Conservation (phyloP, 2,329 filamentous ascomycete species). For the Volutella citrinella region DNA sequence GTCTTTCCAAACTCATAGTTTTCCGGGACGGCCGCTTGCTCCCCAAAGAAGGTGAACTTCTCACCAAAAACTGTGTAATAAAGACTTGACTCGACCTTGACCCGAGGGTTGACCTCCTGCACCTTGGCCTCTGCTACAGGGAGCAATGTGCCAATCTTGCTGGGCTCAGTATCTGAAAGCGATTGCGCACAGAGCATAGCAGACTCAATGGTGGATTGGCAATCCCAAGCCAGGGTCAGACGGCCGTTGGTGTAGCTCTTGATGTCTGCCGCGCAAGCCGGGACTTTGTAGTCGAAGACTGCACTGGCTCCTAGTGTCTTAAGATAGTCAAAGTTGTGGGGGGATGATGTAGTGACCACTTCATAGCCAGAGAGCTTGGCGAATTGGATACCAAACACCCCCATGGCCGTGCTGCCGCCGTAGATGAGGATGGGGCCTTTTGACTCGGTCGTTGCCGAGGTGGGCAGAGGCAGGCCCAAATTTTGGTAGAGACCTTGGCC, state of each 20-base stretch:
- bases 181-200: no score
- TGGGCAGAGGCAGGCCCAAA: conserved; percentile 44
- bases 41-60: no score
- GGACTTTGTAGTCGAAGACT: conserved; percentile 42
- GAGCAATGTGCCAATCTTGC: no score
- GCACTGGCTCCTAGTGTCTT: conserved; percentile 39
- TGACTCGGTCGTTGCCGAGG: conserved; percentile 32
- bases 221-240: conserved; percentile 25
- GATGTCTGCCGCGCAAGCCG: conserved; percentile 22
- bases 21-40: no score
- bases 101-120: no score
- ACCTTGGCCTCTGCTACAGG: no score
- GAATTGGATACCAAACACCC: conserved; percentile 46
- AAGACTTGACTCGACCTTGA: no score
- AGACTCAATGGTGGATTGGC: no score
- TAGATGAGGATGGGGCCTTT: conserved; percentile 41
- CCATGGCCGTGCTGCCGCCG: conserved; percentile 51
- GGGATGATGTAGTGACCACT: conserved; percentile 36
- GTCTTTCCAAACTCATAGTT: no score
- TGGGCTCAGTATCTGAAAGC: no score
- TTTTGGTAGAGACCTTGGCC: conserved; percentile 47
- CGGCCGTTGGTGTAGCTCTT: conserved; percentile 18
- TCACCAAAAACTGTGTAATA: no score
- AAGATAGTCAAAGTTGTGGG: conserved; percentile 31
- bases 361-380: conserved; percentile 35